A percentile compares a stretch with the other conserved stretches of the same genome.
These are phyloP conservation scores for Mycena sanguinolenta DNA, from an alignment of 768 basidiomycete species.

Conservation along the genomic window DNA sequence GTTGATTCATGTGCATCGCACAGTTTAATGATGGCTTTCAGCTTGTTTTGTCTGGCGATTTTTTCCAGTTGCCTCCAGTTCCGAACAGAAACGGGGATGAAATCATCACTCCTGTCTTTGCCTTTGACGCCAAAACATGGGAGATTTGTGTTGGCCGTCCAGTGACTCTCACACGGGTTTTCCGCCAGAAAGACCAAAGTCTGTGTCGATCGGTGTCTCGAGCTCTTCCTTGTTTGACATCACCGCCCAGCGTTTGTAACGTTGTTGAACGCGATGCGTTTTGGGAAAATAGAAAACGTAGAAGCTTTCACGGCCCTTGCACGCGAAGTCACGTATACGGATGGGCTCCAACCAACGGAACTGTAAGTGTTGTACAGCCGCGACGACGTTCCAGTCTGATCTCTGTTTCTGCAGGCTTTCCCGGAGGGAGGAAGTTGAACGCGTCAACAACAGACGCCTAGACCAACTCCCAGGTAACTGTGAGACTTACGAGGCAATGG, in stretches of 20 bases:
- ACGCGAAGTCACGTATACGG: slow-evolving; percentile 70
- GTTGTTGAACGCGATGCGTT: slow-evolving; percentile 91
- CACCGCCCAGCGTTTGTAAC: slow-evolving; percentile 73
- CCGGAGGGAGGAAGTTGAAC: slow-evolving; percentile 77
- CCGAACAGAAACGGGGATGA: slow-evolving; percentile 62
- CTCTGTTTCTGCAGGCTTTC: slow-evolving; percentile 66
- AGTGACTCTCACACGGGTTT: slow-evolving; percentile 78
- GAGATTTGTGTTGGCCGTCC: slow-evolving; percentile 67
- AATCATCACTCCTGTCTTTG: slow-evolving; percentile 68
- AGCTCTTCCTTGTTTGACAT: background rate
- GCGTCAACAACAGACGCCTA: slow-evolving; percentile 71
- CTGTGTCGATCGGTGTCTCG: slow-evolving; percentile 5
- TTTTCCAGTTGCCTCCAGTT: slow-evolving; percentile 92
- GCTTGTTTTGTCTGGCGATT: slow-evolving; percentile 90
- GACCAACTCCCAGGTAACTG: slow-evolving; percentile 53
- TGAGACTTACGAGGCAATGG: slow-evolving; percentile 58
- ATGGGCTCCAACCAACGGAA: slow-evolving; percentile 87
- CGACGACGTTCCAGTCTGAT: background rate
- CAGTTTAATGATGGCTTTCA: slow-evolving; percentile 44
- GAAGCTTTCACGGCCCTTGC: slow-evolving; percentile 68
- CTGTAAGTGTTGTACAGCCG: slow-evolving; percentile 59
- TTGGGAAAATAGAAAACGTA: slow-evolving; percentile 65
- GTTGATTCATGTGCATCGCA: background rate
- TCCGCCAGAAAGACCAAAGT: slow-evolving; percentile 90
- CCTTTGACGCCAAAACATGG: slow-evolving; percentile 89